A percentile compares a stretch with the other conserved stretches of the same genome.
Evolutionary conservation across 1,284 basidiomycete genomes (phyloP).

Genomic region (Marasmius sp.): DNA sequence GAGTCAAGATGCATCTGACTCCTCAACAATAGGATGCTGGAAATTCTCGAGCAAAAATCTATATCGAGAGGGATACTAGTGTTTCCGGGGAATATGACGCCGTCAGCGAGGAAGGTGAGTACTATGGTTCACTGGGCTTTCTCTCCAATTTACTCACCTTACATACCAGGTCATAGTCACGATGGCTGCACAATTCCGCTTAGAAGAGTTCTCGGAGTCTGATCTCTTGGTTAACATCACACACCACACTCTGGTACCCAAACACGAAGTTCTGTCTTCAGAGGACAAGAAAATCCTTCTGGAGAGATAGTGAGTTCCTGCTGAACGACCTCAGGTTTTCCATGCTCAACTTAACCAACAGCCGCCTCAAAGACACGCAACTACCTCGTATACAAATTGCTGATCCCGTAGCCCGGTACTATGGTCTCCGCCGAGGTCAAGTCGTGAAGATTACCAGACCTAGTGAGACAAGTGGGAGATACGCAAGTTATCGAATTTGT

Average conservation of each 20-base stretch:
- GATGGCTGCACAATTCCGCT: constrained; percentile 82
- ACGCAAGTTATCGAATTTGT: constrained; percentile 90
- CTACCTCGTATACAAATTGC: constrained; percentile 94
- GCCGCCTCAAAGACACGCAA: constrained; percentile 97
- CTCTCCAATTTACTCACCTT: constrained; percentile 4
- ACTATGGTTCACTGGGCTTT: neutral
- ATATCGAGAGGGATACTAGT: constrained; percentile 94
- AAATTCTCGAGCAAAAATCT: constrained; percentile 85
- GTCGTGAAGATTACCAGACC: constrained; percentile 98
- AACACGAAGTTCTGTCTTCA: constrained; percentile 84
- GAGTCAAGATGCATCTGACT: constrained; percentile 5
- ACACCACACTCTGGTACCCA: constrained; percentile 92
- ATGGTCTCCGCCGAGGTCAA: constrained; percentile 92
- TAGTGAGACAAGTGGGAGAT: constrained; percentile 95
- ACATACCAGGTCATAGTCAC: constrained; percentile 77
- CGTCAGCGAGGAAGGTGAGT: constrained; percentile 89
- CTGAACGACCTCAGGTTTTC: constrained; percentile 12
- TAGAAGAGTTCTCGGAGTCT: constrained; percentile 97
- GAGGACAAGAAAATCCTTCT: constrained; percentile 90
- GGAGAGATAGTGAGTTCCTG: constrained; percentile 82
- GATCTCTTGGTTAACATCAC: constrained; percentile 98
- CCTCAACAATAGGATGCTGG: constrained; percentile 65
- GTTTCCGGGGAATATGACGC: constrained; percentile 95
- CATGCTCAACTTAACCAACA: constrained; percentile 31
- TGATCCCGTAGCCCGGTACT: constrained; percentile 97